A percentile compares a stretch with the other conserved stretches of the same genome.
These are phyloP conservation scores for Smallanthus sonchifolius DNA, from an alignment of 129 eudicot genomes.

Conservation along the genomic window DNA sequence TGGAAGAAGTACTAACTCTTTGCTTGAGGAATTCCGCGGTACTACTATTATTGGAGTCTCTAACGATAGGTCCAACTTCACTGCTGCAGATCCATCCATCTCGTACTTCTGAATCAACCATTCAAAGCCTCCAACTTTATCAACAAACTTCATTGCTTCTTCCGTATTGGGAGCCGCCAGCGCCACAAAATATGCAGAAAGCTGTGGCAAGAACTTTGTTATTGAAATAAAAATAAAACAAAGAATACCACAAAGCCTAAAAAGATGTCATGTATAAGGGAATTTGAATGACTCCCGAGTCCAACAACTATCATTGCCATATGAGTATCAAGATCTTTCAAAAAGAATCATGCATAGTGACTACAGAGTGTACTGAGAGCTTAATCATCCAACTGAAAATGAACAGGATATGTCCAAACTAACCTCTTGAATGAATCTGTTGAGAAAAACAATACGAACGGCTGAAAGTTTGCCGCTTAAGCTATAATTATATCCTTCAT, in stretches of 20 bases:
- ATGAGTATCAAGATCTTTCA: constrained; percentile 13
- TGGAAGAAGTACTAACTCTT: constrained; percentile 64
- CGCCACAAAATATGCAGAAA: constrained; percentile 83
- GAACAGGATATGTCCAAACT: constrained; percentile 18
- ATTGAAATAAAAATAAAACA: neutral
- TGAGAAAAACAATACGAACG: constrained; percentile 90
- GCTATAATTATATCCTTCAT: constrained; percentile 90
- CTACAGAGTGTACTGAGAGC: constrained; percentile 3
- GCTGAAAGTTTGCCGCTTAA: constrained; percentile 87
- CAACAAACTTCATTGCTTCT: constrained; percentile 89
- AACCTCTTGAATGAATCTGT: constrained; percentile 96
- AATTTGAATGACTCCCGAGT: neutral
- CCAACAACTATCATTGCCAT: neutral
- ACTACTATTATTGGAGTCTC: constrained; percentile 84
- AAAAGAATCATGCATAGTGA: neutral
- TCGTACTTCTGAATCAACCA: constrained; percentile 93
- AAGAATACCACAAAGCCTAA: neutral
- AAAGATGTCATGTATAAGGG: neutral
- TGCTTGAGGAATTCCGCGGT: constrained; percentile 69
- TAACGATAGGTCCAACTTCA: constrained; percentile 80
- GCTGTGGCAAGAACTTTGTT: constrained; percentile 40
- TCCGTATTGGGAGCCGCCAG: constrained; percentile 92
- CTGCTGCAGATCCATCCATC: constrained; percentile 88
- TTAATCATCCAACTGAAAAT: constrained; percentile 4
- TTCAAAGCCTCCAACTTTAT: constrained; percentile 92